Evolutionary conservation across 345 rosid species (phyloP), one percentile per base, ranked within the genome.

Genomic region (Odontarrhena argentea): DNA sequence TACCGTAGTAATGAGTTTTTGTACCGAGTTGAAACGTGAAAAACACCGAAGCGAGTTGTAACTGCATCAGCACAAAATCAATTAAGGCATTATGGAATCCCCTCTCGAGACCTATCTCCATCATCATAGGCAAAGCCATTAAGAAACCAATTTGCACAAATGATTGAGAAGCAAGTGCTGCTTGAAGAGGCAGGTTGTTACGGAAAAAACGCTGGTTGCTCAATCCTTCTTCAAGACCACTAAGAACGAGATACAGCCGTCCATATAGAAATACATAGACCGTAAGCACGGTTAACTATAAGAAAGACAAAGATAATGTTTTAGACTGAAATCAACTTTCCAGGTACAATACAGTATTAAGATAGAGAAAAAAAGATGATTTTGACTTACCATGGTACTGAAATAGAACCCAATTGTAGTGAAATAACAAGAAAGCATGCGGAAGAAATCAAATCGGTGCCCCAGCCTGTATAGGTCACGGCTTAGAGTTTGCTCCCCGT

Each of bases 371-470:
- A 47, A 32, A n/a, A 3, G 8, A 55, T 36, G 6, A 43, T 1
- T 43, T 43, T 8, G 40, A 66, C 74, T 8, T 80, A 91, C 97
- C 97, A 88, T 66, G 50, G 91, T 86, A 77, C 89, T 88, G 81
- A 91, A 82, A 60, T 91, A 91, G 83, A 91, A 91, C 9, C 97
- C 97, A 80, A 91, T 82, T 15, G 96, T 91, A 30, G 97, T 86
- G 70, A 77, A 83, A 74, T 91, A 91, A 62, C 87, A 88, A 24
- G 97, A 91, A 58, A 91, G 60, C 97, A 91, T 91, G 34, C 97
- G 84, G 79, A 88, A 91, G 83, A 88, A 91, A 74, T 91, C 97
- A 80, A 91, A 91, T 24, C 89, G 89, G 74, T 85, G 92, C 9
- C 96, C 97, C 37, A 91, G 91, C 24, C 97, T 78, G 51, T 86